phyloP scores from a whole-genome alignment of 2,329 filamentous ascomycete species.

The Colletotrichum agaves region DNA sequence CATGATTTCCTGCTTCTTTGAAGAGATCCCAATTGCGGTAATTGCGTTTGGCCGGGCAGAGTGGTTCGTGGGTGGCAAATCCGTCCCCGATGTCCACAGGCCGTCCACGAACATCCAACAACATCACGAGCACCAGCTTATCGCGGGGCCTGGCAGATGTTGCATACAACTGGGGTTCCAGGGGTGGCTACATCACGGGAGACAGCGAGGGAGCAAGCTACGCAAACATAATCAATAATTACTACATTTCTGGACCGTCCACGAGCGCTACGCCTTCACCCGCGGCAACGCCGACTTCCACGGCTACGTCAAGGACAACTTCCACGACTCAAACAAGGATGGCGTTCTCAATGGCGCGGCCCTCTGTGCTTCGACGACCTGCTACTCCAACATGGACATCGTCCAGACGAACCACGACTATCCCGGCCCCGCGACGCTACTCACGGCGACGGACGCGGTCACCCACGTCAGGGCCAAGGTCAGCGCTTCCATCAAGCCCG shows the following conservation, averaged over 20 bases:
- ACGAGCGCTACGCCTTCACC: slow-evolving; percentile 61
- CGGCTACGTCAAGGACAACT: slow-evolving; percentile 63
- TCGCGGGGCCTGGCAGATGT: slow-evolving; percentile 52
- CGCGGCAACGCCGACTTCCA: slow-evolving; percentile 66
- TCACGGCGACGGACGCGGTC: slow-evolving; percentile 53
- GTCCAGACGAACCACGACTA: slow-evolving; percentile 51
- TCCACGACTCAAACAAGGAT: slow-evolving; percentile 60
- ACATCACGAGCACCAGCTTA: too few relatives aligned
- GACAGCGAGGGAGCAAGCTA: slow-evolving; percentile 58
- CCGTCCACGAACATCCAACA: neutral
- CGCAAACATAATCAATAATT: slow-evolving; percentile 66
- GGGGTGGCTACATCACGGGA: slow-evolving; percentile 65
- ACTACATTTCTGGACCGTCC: slow-evolving; percentile 65
- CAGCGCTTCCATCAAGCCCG: slow-evolving; percentile 56
- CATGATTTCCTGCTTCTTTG: too few relatives aligned
- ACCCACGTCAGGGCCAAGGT: slow-evolving; percentile 51
- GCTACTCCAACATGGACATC: slow-evolving; percentile 60
- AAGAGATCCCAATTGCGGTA: too few relatives aligned
- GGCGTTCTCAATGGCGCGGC: slow-evolving; percentile 60
- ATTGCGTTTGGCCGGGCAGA: too few relatives aligned
- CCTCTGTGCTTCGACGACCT: slow-evolving; percentile 53
- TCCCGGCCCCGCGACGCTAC: slow-evolving; percentile 52
- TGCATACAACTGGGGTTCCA: slow-evolving; percentile 66
- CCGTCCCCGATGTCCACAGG: too few relatives aligned
- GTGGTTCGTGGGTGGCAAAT: too few relatives aligned